phyloP scores from a whole-genome alignment of 768 basidiomycete genomes.

The Mycena albidolilacea region DNA sequence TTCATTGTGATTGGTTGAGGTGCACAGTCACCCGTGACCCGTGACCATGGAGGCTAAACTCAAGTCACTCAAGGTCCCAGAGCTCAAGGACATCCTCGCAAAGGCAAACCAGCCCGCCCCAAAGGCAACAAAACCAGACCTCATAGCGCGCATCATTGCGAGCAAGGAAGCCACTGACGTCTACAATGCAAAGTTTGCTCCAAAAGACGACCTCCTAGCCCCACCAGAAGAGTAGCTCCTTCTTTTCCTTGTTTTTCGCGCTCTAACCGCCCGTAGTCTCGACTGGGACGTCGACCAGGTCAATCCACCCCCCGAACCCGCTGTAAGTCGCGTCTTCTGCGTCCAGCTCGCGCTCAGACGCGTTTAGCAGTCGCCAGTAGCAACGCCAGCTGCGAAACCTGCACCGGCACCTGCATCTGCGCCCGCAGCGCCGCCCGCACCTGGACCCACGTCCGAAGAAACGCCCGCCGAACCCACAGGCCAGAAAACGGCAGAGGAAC shows the following conservation, averaged over 20 bases:
- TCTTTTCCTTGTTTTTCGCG: constrained; percentile 2
- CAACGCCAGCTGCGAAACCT: constrained; percentile 18
- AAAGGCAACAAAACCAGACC: constrained; percentile 77
- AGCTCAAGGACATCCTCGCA: constrained; percentile 77
- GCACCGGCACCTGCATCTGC: constrained; percentile 22
- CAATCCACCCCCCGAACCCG: constrained; percentile 28
- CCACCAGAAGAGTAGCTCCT: constrained; percentile 53
- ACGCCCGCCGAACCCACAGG: constrained; percentile 29
- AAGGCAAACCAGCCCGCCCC: constrained; percentile 64
- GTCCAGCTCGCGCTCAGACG: constrained; percentile 9
- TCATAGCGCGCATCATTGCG: constrained; percentile 73
- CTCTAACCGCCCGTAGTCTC: constrained; percentile 48
- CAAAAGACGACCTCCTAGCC: constrained; percentile 48
- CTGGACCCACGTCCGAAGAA: constrained; percentile 16
- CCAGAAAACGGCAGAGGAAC: constrained; percentile 50
- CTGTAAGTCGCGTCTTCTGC: constrained; percentile 34
- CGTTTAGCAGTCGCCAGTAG: constrained; percentile 26
- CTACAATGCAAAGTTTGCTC: constrained; percentile 59
- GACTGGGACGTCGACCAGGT: constrained; percentile 59
- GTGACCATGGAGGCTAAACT: constrained; percentile 57
- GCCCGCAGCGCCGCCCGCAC: constrained; percentile 21
- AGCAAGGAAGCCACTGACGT: constrained; percentile 64
- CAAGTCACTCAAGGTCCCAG: constrained; percentile 57
- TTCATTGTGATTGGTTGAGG: constrained; percentile 29
- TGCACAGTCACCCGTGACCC: not conserved